Percentiles rank a stretch among this genome's conserved stretches.
Conservation (phyloP, 805 yeast species). For the Huiozyma sinensis region DNA sequence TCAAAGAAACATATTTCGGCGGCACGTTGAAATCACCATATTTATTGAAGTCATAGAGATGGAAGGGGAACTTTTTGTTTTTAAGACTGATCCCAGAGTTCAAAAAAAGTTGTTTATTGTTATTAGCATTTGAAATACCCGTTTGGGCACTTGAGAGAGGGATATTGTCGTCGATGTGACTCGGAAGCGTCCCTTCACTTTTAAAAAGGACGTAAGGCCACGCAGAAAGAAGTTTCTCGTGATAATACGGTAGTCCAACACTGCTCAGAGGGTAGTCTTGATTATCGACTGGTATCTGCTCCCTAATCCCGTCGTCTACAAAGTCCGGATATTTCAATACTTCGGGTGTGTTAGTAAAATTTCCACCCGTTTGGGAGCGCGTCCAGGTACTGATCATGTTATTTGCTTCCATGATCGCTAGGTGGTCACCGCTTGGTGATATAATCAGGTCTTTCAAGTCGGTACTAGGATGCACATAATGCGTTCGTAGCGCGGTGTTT, state of each 20-base stretch:
- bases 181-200: slow-evolving; percentile 51
- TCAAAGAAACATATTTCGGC: slow-evolving; percentile 32
- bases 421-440: slow-evolving; percentile 58
- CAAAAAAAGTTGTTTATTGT: slow-evolving; percentile 2
- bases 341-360: slow-evolving; percentile 30
- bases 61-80: slow-evolving; percentile 33
- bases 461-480: slow-evolving; percentile 28
- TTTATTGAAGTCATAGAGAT: slow-evolving; percentile 45
- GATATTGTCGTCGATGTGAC: slow-evolving; percentile 34
- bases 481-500: slow-evolving; percentile 47
- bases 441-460: slow-evolving; percentile 25
- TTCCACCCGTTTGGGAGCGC: slow-evolving; percentile 13
- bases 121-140: not conserved
- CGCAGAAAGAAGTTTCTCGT: slow-evolving; percentile 63
- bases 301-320: slow-evolving; percentile 26
- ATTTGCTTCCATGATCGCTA: slow-evolving; percentile 57
- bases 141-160: slow-evolving; percentile 2
- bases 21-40: slow-evolving; percentile 47
- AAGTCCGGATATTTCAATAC: slow-evolving; percentile 46
- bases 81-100: slow-evolving; percentile 3
- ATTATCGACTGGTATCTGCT: slow-evolving; percentile 32
- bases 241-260: slow-evolving; percentile 82
- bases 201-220: slow-evolving; percentile 63
- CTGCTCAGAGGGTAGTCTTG: slow-evolving; percentile 48
- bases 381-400: slow-evolving; percentile 35